Conservation (phyloP, 495 filamentous ascomycete genomes). For the Aspergillus wentii region DNA sequence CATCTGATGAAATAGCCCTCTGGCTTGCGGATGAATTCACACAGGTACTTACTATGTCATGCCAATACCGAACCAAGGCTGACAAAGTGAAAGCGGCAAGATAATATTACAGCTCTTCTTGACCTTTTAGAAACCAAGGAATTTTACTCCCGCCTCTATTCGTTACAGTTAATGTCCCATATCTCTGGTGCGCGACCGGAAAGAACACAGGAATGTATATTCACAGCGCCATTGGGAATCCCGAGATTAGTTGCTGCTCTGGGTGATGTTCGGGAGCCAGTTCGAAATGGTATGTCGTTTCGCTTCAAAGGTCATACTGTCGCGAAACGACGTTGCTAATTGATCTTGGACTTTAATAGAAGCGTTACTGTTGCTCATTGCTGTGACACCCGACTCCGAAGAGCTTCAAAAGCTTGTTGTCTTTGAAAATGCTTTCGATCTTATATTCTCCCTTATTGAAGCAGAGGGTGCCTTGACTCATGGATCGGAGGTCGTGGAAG, state of each 20-base stretch:
- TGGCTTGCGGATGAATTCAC: conserved; percentile 99
- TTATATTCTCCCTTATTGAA: conserved; percentile 75
- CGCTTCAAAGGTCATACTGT: not conserved
- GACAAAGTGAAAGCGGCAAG: conserved; percentile 64
- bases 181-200: conserved; percentile 84
- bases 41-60: conserved; percentile 49
- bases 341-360: conserved; percentile 32
- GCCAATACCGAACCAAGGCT: conserved; percentile 31
- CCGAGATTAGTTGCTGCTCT: conserved; percentile 78
- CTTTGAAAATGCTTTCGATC: conserved; percentile 89
- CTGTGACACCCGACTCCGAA: conserved; percentile 63
- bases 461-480: conserved; percentile 75
- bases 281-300: conserved; percentile 78
- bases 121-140: conserved; percentile 83
- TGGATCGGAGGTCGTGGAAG: conserved; percentile 87
- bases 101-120: conserved; percentile 89
- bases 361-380: conserved; percentile 62
- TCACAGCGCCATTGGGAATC: conserved; percentile 82
- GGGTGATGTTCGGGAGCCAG: conserved; percentile 80
- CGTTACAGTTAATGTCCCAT: conserved; percentile 81
- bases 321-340: conserved; percentile 8
- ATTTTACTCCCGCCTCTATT: conserved; percentile 92
- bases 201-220: conserved; percentile 92
- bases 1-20: conserved; percentile 91
- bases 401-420: conserved; percentile 92